Percentiles rank a stretch among this genome's conserved stretches.
Conservation (phyloP, 352 stramenopile genomes). For the Aphanomyces invadans region DNA sequence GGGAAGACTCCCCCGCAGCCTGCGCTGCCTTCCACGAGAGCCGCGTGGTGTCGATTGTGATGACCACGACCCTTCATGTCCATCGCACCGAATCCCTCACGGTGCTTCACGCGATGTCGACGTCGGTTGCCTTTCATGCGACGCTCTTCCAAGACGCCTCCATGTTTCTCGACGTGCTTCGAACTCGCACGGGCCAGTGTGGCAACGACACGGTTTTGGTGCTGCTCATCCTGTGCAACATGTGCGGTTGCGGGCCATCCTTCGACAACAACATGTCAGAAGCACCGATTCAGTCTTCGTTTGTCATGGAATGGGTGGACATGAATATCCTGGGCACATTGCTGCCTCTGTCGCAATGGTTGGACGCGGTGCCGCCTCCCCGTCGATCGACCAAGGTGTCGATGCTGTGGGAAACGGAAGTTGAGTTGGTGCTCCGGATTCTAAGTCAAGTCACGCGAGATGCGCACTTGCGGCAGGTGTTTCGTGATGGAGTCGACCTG, state of each 20-base stretch:
- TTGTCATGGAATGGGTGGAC: conserved; percentile 30
- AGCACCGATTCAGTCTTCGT: not conserved
- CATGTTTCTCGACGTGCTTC: not conserved
- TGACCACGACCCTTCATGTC: not conserved
- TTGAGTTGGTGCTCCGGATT: conserved; percentile 3
- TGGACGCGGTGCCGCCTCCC: conserved; percentile 14
- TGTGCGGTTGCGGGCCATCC: conserved; percentile 34
- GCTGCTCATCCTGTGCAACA: conserved; percentile 51
- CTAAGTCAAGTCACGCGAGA: not conserved
- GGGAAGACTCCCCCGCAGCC: not conserved
- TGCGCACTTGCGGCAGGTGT: not conserved
- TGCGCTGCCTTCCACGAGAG: not conserved
- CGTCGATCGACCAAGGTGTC: not conserved
- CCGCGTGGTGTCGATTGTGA: not conserved
- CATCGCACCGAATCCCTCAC: conserved; percentile 1
- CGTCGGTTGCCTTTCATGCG: not conserved
- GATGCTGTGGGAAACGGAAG: not conserved
- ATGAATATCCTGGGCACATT: conserved; percentile 40
- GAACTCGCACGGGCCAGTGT: not conserved
- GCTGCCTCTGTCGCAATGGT: conserved; percentile 47
- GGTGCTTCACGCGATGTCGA: conserved; percentile 5
- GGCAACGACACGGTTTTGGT: conserved; percentile 25
- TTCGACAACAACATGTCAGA: not conserved
- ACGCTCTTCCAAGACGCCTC: not conserved
- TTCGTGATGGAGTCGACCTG: conserved; percentile 39